Conservation (phyloP, 352 stramenopile genomes). For the Globisporangium radiosum region DNA sequence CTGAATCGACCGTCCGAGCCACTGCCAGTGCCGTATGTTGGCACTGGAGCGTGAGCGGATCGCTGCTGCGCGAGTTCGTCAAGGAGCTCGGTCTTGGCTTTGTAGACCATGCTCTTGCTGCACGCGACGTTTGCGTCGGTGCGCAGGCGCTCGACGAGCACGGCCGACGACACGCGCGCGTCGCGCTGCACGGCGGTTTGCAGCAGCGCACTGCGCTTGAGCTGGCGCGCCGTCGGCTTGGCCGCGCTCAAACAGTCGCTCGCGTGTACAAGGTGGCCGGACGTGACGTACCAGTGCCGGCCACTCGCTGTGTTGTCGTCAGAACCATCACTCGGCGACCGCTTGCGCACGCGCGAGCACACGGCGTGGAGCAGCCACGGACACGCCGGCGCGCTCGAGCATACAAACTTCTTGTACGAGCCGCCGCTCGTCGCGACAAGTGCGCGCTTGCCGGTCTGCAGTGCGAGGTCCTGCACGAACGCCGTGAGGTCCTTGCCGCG, state of each 20-base stretch:
- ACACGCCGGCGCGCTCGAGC: conserved; percentile 29
- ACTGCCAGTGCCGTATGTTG: not conserved
- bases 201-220: conserved; percentile 29
- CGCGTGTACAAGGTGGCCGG: conserved; percentile 27
- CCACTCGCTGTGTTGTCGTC: not conserved
- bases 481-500: conserved; percentile 36
- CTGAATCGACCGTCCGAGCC: not conserved
- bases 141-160: conserved; percentile 31
- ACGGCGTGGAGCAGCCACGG: conserved; percentile 47
- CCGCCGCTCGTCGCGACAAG: conserved; percentile 41
- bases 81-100: conserved; percentile 45
- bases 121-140: conserved; percentile 22
- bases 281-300: conserved; percentile 51
- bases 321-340: not conserved
- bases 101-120: conserved; percentile 55
- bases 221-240: conserved; percentile 34
- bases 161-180: conserved; percentile 29
- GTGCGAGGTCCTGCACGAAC: conserved; percentile 43
- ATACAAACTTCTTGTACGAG: conserved; percentile 55
- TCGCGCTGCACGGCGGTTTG: conserved; percentile 38
- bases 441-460: conserved; percentile 34
- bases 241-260: conserved; percentile 30
- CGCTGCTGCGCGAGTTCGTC: conserved; percentile 20
- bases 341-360: conserved; percentile 26
- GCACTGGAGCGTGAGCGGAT: conserved; percentile 2